Evolutionary conservation across 176 grass and related monocot species (phyloP), one percentile per base, ranked within the genome.

Genomic region (Rhynchospora pubera): DNA sequence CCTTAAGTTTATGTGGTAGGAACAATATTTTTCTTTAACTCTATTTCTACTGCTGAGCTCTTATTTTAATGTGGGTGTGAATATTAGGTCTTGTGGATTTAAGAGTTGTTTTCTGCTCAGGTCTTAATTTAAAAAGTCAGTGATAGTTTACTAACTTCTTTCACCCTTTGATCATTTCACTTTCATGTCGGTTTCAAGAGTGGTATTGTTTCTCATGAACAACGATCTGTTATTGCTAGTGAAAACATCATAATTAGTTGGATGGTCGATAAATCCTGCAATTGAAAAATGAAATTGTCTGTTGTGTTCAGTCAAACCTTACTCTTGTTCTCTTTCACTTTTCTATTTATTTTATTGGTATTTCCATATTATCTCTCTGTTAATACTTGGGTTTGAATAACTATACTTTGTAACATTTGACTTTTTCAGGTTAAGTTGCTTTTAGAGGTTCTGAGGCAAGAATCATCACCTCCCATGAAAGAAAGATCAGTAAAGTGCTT

Each of bases 351-450:
- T 12, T 52, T 75, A 16, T 28, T 0, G 47, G 22, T 14, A 7
- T 75, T 24, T 15, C 15, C 24, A 0, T 5, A 30, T 19, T 53
- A 75, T 13, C 39, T 6, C 19, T 51, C 26, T 55, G 47, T 21
- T 53, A 19, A 30, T 75, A 75, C 22, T 51, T 51, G 10, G 69
- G 69, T 74, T 74, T 24, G 45, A 48, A 14, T 2, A 51, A 53
- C 21, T 4, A 75, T 75, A 26, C 47, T 75, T 75, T 74, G 5
- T 53, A 24, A 81, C 62, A 57, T 72, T 88, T 80, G 85, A 10
- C 61, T 52, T 52, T 90, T 91, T 47, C 89, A 98, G 95, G 88
- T 88, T 77, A 68, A 90, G 60, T 87, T 98, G 63, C 79, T 98
- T 23, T 59, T 91, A 83, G 77, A 71, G 10, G 85, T 94, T 91